A percentile compares a stretch with the other conserved stretches of the same genome.
Conservation (phyloP, 139 green algal genomes). For the Astrephomene gubernaculifera region DNA sequence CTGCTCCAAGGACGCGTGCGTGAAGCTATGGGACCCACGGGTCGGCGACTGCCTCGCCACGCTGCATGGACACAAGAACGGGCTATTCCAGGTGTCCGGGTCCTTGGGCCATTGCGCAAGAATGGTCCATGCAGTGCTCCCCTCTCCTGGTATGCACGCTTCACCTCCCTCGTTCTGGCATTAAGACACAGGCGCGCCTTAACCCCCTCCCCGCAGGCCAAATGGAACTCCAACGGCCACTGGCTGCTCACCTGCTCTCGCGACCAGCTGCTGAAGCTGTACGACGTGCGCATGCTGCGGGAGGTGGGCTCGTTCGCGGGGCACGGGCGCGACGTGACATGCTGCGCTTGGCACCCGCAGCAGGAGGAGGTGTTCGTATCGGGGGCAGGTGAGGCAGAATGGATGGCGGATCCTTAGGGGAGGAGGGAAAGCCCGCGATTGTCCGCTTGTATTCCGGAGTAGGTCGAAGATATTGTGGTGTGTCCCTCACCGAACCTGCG, state of each 20-base stretch:
- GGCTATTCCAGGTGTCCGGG: slow-evolving; percentile 70
- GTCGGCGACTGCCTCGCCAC: slow-evolving; percentile 62
- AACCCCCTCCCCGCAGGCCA: slow-evolving; percentile 54
- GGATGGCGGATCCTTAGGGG: background rate
- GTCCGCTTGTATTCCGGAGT: too few relatives aligned
- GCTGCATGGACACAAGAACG: slow-evolving; percentile 91
- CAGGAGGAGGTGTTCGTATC: slow-evolving; percentile 89
- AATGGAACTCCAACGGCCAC: slow-evolving; percentile 92
- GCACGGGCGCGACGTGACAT: slow-evolving; percentile 85
- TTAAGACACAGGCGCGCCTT: too few relatives aligned
- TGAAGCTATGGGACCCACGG: slow-evolving; percentile 95
- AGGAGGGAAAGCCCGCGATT: too few relatives aligned
- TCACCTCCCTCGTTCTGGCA: too few relatives aligned
- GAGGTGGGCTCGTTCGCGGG: slow-evolving; percentile 81
- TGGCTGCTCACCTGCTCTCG: slow-evolving; percentile 84
- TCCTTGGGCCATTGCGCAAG: too few relatives aligned
- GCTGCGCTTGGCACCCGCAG: slow-evolving; percentile 86
- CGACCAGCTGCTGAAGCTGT: slow-evolving; percentile 87
- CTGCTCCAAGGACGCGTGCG: slow-evolving; percentile 85
- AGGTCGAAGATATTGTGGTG: too few relatives aligned
- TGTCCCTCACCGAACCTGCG: too few relatives aligned
- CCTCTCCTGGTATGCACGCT: too few relatives aligned
- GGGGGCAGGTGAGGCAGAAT: slow-evolving; percentile 28
- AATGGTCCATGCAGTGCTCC: too few relatives aligned
- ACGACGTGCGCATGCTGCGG: slow-evolving; percentile 76